Percentiles rank a stretch among this genome's conserved stretches.
Evolutionary conservation across 768 basidiomycete genomes (phyloP).

Genomic region (Amanita rimosa): DNA sequence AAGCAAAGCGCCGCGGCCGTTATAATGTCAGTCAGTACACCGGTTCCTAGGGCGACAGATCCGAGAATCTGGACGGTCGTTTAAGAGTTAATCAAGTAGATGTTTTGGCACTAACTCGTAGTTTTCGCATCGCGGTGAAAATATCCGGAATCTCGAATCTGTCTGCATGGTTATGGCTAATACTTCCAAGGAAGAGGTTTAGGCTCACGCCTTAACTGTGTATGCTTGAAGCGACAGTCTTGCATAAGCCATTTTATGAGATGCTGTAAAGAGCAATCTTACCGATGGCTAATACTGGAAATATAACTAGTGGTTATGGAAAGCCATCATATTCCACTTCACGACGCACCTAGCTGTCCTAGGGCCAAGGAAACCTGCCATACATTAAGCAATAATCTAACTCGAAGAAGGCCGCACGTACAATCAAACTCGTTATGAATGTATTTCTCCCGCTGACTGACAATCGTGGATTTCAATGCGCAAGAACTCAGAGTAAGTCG

Average conservation of each 20-base stretch:
- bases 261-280: constrained; percentile 4
- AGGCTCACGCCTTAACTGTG: constrained; percentile 34
- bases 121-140: constrained; percentile 22
- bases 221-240: constrained; percentile 19
- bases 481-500: too few relatives aligned
- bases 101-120: constrained; percentile 28
- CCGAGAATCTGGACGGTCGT: constrained; percentile 30
- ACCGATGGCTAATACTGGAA: constrained; percentile 29
- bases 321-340: neutral
- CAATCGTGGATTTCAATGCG: neutral
- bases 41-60: constrained; percentile 37
- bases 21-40: constrained; percentile 47
- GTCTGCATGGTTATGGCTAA: neutral
- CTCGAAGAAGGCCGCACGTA: constrained; percentile 19
- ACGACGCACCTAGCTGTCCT: constrained; percentile 35
- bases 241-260: neutral
- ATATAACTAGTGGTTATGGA: neutral
- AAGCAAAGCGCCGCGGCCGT: constrained; percentile 46
- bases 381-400: constrained; percentile 2
- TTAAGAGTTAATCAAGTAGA: neutral
- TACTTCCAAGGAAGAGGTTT: neutral
- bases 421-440: constrained; percentile 40
- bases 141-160: constrained; percentile 33
- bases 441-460: constrained; percentile 50
- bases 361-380: constrained; percentile 34